Conservation (phyloP, 768 basidiomycete species). For the Myochromella boudieri region DNA sequence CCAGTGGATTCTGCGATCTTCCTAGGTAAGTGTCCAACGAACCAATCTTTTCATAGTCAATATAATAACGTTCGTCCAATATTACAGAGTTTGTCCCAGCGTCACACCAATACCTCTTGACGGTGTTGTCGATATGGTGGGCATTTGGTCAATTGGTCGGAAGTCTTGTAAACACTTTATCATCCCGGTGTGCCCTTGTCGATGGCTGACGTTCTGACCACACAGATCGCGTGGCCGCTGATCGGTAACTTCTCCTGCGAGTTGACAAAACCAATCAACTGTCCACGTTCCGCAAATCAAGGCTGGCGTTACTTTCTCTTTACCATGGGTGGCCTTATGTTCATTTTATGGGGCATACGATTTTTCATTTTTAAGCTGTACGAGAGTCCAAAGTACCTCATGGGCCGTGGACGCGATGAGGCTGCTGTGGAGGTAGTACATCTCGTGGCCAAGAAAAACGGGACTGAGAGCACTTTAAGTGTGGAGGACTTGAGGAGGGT, state of each 20-base stretch:
- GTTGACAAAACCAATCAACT: conserved; percentile 25
- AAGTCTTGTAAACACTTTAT: conserved; percentile 28
- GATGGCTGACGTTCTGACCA: not conserved
- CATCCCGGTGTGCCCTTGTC: not conserved
- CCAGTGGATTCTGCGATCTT: conserved; percentile 79
- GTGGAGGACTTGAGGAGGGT: conserved; percentile 45
- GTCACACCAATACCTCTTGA: conserved; percentile 74
- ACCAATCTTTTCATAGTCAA: too few relatives aligned
- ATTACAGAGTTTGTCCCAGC: conserved; percentile 66
- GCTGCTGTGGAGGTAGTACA: conserved; percentile 64
- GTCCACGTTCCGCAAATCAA: conserved; percentile 52
- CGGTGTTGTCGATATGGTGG: conserved; percentile 80
- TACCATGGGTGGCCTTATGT: conserved; percentile 69
- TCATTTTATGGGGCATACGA: conserved; percentile 59
- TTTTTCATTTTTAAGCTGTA: conserved; percentile 67
- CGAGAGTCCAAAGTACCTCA: conserved; percentile 72
- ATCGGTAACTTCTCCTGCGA: conserved; percentile 69
- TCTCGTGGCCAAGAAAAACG: conserved; percentile 61
- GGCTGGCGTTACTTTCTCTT: conserved; percentile 82
- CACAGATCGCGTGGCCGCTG: conserved; percentile 70
- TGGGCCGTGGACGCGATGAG: conserved; percentile 64
- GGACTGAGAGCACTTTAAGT: conserved; percentile 45
- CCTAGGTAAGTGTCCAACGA: conserved; percentile 52
- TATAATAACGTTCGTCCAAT: too few relatives aligned
- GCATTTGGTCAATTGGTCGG: conserved; percentile 71